A percentile compares a stretch with the other conserved stretches of the same genome.
These are phyloP conservation scores for Candida chauliodis DNA, from an alignment of 805 yeast species.

Conservation along the genomic window DNA sequence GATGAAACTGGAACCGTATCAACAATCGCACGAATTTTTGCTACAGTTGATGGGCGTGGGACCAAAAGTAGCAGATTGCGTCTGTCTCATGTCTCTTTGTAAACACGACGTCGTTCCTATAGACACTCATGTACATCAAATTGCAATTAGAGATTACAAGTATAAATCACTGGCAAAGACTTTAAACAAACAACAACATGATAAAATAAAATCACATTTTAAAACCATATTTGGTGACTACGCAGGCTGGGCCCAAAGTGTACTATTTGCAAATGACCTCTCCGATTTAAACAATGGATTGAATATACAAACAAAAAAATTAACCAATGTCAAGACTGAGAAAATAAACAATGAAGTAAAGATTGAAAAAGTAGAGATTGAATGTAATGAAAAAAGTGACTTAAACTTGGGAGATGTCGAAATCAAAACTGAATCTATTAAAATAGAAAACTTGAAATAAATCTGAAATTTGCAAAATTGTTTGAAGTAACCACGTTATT, in stretches of 20 bases:
- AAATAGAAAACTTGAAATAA: too few relatives aligned
- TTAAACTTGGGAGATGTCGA: too few relatives aligned
- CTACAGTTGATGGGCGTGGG: constrained; percentile 83
- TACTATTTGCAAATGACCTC: constrained; percentile 82
- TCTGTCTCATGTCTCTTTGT: constrained; percentile 85
- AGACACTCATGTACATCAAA: constrained; percentile 91
- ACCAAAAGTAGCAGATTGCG: constrained; percentile 97
- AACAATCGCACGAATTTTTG: constrained; percentile 54
- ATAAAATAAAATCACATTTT: constrained; percentile 56
- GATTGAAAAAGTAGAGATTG: too few relatives aligned
- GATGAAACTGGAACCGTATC: constrained; percentile 46
- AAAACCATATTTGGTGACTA: constrained; percentile 76
- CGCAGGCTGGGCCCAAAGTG: constrained; percentile 99
- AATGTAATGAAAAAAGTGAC: too few relatives aligned
- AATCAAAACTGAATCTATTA: neutral
- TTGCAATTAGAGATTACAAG: constrained; percentile 79
- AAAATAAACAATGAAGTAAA: neutral
- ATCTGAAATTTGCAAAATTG: too few relatives aligned
- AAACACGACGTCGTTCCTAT: constrained; percentile 88
- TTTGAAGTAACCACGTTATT: too few relatives aligned
- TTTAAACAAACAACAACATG: constrained; percentile 51
- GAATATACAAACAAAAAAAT: too few relatives aligned
- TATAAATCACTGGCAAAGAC: constrained; percentile 43
- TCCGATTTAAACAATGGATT: constrained; percentile 67
- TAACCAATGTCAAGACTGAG: neutral